Evolutionary conservation across 345 rosid genomes (phyloP).

Genomic region (Anacardium occidentale): DNA sequence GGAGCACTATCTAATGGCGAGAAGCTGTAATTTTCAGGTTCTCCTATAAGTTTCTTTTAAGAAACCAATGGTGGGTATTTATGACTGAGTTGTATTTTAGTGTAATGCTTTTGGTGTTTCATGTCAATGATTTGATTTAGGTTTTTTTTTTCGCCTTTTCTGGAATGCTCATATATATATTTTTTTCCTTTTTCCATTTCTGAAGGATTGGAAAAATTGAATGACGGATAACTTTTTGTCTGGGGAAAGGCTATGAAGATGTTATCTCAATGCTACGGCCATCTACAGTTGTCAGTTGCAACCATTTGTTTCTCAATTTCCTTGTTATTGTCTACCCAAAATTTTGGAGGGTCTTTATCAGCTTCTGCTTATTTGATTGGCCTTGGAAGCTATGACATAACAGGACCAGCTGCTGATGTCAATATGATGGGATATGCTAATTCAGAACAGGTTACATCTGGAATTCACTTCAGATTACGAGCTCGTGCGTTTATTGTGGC

Average conservation of each 20-base stretch:
- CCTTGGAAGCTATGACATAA: slow-evolving; percentile 78
- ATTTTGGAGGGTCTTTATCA: slow-evolving; percentile 25
- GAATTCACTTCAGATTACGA: slow-evolving; percentile 64
- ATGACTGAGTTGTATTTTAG: neutral
- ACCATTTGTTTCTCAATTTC: slow-evolving; percentile 20
- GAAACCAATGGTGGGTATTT: neutral
- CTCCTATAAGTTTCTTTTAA: neutral
- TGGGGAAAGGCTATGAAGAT: slow-evolving; percentile 15
- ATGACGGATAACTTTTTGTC: neutral
- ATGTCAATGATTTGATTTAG: neutral
- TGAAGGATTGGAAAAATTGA: neutral
- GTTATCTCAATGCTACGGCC: slow-evolving; percentile 5
- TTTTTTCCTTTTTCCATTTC: neutral
- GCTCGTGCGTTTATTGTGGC: slow-evolving; percentile 68
- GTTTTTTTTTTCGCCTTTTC: too few relatives aligned
- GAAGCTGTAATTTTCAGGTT: neutral
- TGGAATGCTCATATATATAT: neutral
- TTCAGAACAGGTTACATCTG: slow-evolving; percentile 56
- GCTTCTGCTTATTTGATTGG: slow-evolving; percentile 54
- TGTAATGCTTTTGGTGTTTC: neutral
- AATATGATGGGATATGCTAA: slow-evolving; percentile 83
- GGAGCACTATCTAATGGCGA: too few relatives aligned
- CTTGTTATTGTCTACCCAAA: slow-evolving; percentile 23
- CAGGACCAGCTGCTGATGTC: slow-evolving; percentile 84
- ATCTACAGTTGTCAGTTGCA: slow-evolving; percentile 5